phyloP scores from a whole-genome alignment of 2,329 filamentous ascomycete species.

The Phaeosphaeriaceae sp. region DNA sequence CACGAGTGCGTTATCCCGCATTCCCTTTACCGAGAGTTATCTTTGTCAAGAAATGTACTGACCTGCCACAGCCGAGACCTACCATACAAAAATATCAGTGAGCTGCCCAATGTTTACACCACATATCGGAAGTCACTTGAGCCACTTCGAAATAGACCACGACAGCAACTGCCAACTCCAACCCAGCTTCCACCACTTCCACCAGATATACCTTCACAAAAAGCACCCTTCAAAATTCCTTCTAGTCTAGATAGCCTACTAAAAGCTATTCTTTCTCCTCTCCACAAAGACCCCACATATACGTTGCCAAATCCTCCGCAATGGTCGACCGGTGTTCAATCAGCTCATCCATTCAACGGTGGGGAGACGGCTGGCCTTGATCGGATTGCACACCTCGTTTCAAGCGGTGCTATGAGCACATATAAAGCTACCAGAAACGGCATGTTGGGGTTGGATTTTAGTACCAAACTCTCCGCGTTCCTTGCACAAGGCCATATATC shows the following conservation, averaged over 20 bases:
- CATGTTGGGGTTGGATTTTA: conserved; percentile 72
- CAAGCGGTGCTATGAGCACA: conserved; percentile 63
- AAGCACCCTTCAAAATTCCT: conserved; percentile 68
- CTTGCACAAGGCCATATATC: conserved; percentile 75
- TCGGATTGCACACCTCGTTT: conserved; percentile 67
- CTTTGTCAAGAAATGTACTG: conserved; percentile 3
- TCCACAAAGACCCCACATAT: conserved; percentile 53
- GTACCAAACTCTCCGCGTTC: conserved; percentile 77
- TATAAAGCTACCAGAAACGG: conserved; percentile 78
- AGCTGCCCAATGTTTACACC: conserved; percentile 78
- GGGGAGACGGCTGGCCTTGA: conserved; percentile 67
- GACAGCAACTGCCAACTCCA: conserved; percentile 62
- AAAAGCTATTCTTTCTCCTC: conserved; percentile 62
- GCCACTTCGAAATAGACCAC: conserved; percentile 70
- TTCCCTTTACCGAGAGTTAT: background rate
- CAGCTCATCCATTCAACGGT: conserved; percentile 71
- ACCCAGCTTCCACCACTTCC: conserved; percentile 65
- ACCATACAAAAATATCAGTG: conserved; percentile 60
- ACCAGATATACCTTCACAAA: conserved; percentile 63
- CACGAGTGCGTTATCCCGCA: conserved; percentile 68
- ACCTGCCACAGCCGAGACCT: conserved; percentile 66
- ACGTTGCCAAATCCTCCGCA: conserved; percentile 60
- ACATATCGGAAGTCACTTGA: conserved; percentile 75
- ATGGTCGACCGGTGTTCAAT: conserved; percentile 60
- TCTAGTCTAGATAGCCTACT: conserved; percentile 60